Conservation (phyloP, 2,329 filamentous ascomycete genomes). For the Arthrobotrys entomopaga region DNA sequence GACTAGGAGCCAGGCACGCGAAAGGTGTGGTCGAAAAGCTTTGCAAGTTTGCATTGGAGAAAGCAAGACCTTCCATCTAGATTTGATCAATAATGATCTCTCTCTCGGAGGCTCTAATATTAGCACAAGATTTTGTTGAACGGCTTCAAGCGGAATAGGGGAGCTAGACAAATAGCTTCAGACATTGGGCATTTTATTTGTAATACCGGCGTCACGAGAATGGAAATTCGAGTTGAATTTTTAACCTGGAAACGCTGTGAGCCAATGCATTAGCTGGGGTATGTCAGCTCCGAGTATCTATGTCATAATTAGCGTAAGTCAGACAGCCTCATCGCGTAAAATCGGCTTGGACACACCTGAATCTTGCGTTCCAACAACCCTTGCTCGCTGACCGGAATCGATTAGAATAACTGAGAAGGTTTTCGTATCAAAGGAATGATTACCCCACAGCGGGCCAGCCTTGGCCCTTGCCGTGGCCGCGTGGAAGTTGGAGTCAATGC, state of each 20-base stretch:
- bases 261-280: constrained; percentile 42
- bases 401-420: constrained; percentile 22
- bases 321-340: constrained; percentile 52
- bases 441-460: constrained; percentile 34
- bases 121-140: constrained; percentile 19
- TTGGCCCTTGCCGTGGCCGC: too few relatives aligned
- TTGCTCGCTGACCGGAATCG: constrained; percentile 48
- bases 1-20: too few relatives aligned
- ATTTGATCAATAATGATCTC: not conserved
- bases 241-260: constrained; percentile 23
- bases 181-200: constrained; percentile 36
- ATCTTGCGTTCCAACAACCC: constrained; percentile 44
- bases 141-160: constrained; percentile 41
- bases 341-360: constrained; percentile 42
- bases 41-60: constrained; percentile 2
- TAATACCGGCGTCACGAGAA: constrained; percentile 46
- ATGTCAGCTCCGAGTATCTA: constrained; percentile 33
- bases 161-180: constrained; percentile 14
- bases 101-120: constrained; percentile 26
- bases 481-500: constrained; percentile 7
- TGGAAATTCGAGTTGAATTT: constrained; percentile 16
- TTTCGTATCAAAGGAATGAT: constrained; percentile 1
- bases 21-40: constrained; percentile 9
- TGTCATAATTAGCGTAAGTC: constrained; percentile 45
- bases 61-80: constrained; percentile 33